Conservation (phyloP, 768 basidiomycete genomes). For the Russula abietina region DNA sequence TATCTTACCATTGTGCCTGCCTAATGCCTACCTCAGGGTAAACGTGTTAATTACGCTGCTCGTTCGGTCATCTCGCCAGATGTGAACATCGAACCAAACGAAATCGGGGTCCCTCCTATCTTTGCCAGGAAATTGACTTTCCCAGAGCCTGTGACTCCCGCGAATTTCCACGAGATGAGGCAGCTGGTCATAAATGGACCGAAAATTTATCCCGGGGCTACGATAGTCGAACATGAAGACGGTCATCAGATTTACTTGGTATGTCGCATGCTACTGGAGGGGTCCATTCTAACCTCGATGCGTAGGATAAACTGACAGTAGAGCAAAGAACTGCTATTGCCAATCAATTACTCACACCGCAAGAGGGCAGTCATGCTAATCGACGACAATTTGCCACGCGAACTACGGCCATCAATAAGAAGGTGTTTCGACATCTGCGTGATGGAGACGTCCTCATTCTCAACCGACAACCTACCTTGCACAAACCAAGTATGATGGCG, state of each 20-base stretch:
- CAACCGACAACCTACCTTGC: conserved; percentile 96
- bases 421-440: conserved; percentile 90
- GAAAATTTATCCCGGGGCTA: conserved; percentile 84
- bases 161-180: conserved; percentile 83
- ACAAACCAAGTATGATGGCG: conserved; percentile 99
- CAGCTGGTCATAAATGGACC: conserved; percentile 90
- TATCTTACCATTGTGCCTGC: conserved; percentile 4
- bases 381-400: conserved; percentile 64
- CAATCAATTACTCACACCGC: conserved; percentile 89
- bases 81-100: conserved; percentile 97
- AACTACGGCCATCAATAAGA: conserved; percentile 84
- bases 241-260: conserved; percentile 83
- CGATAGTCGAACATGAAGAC: conserved; percentile 93
- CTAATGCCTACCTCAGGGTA: conserved; percentile 54
- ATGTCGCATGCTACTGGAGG: conserved; percentile 25
- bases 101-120: conserved; percentile 96
- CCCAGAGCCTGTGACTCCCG: conserved; percentile 91
- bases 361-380: conserved; percentile 56
- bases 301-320: conserved; percentile 73
- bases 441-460: conserved; percentile 95
- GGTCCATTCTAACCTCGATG: neutral
- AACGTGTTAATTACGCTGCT: conserved; percentile 98
- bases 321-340: conserved; percentile 95
- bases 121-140: conserved; percentile 96
- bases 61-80: conserved; percentile 99